Percentiles rank a stretch among this genome's conserved stretches.
Evolutionary conservation across 2,329 filamentous ascomycete genomes (phyloP).

Genomic region (Tolypocladium tropicale): DNA sequence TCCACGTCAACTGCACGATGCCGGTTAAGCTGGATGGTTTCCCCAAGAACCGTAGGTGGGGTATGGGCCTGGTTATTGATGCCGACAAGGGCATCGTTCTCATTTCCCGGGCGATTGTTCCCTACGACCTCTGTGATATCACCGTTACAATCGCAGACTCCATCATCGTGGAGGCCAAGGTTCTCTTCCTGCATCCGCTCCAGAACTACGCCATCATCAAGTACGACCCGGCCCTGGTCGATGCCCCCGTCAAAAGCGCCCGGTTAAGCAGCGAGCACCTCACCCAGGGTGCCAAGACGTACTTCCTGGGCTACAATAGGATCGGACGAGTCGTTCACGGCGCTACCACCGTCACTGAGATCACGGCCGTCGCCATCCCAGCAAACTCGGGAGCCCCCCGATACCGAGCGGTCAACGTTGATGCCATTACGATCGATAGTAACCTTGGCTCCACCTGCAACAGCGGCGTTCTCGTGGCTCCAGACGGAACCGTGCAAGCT

Average conservation of each 20-base stretch:
- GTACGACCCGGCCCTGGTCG: conserved; percentile 88
- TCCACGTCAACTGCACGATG: conserved; percentile 86
- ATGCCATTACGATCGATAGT: conserved; percentile 95
- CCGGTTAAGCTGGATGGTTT: conserved; percentile 97
- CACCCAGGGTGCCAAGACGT: conserved; percentile 86
- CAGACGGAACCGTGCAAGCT: conserved; percentile 87
- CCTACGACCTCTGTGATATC: conserved; percentile 94
- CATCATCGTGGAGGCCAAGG: conserved; percentile 86
- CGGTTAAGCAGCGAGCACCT: conserved; percentile 72
- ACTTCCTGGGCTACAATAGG: conserved; percentile 97
- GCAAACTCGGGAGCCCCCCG: conserved; percentile 85
- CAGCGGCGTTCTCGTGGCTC: conserved; percentile 81
- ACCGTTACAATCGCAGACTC: conserved; percentile 94
- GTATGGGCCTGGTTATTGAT: conserved; percentile 95
- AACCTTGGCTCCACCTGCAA: conserved; percentile 85
- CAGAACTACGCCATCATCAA: conserved; percentile 95
- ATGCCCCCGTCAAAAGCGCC: conserved; percentile 85
- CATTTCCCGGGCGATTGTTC: conserved; percentile 87
- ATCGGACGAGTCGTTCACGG: conserved; percentile 90
- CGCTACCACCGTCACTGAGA: conserved; percentile 91
- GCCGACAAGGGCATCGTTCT: conserved; percentile 91
- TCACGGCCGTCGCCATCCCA: conserved; percentile 92
- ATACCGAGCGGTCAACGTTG: conserved; percentile 90
- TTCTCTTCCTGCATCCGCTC: conserved; percentile 90
- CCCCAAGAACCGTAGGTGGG: conserved; percentile 85